These are phyloP conservation scores for Penicillium lagena DNA, from an alignment of 495 filamentous ascomycete species.

Conservation along the genomic window DNA sequence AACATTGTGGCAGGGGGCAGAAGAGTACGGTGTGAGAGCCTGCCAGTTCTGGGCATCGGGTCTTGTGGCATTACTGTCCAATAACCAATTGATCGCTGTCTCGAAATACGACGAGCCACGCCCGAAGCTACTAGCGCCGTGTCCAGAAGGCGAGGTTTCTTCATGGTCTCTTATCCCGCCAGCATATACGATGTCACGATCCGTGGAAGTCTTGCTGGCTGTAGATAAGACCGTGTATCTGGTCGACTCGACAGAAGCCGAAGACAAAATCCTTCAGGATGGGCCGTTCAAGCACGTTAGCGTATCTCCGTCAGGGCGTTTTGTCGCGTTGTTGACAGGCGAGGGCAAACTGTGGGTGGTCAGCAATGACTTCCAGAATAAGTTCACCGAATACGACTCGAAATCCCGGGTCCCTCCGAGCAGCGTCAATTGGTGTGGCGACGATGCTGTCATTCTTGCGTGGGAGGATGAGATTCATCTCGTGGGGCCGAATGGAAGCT, in stretches of 20 bases:
- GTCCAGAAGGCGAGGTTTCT: slow-evolving; percentile 71
- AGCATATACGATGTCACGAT: slow-evolving; percentile 83
- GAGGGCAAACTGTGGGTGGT: slow-evolving; percentile 90
- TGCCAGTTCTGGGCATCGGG: slow-evolving; percentile 89
- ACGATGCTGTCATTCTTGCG: slow-evolving; percentile 86
- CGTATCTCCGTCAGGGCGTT: slow-evolving; percentile 85
- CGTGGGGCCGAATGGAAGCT: slow-evolving; percentile 74
- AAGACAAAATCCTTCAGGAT: slow-evolving; percentile 82
- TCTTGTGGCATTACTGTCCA: slow-evolving; percentile 86
- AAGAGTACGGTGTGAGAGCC: slow-evolving; percentile 76
- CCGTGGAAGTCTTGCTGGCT: slow-evolving; percentile 87
- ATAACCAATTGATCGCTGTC: slow-evolving; percentile 83
- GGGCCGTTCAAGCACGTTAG: slow-evolving; percentile 87
- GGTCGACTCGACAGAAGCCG: slow-evolving; percentile 80
- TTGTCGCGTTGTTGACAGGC: slow-evolving; percentile 76
- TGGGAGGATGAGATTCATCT: slow-evolving; percentile 99
- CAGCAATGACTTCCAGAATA: slow-evolving; percentile 86
- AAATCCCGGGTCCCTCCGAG: slow-evolving; percentile 78
- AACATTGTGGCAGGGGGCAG: slow-evolving; percentile 53
- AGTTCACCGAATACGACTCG: slow-evolving; percentile 87
- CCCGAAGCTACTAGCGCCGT: slow-evolving; percentile 71
- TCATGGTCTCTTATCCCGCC: slow-evolving; percentile 90
- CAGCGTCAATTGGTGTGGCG: slow-evolving; percentile 92
- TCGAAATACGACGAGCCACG: slow-evolving; percentile 86
- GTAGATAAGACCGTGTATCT: slow-evolving; percentile 80